These are phyloP conservation scores for Glaciozyma martinii DNA, from an alignment of 768 basidiomycete genomes.

Conservation along the genomic window DNA sequence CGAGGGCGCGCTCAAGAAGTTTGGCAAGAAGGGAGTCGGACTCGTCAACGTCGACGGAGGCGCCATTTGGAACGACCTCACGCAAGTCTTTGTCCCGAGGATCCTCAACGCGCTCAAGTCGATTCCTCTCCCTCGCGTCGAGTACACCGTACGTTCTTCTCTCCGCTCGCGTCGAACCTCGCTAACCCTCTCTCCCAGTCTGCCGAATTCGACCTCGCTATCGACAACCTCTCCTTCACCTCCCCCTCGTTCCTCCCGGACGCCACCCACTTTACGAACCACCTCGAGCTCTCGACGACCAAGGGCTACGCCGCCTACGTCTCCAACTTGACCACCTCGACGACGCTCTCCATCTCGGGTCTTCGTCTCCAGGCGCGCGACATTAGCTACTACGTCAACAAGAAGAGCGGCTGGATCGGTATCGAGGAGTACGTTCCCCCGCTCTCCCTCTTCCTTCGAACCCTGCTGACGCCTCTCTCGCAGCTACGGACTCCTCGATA, in stretches of 20 bases:
- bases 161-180: too few relatives aligned
- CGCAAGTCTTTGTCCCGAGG: conserved; percentile 41
- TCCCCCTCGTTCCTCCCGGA: conserved; percentile 43
- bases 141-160: conserved; percentile 36
- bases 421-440: conserved; percentile 42
- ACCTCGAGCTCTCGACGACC: conserved; percentile 40
- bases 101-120: conserved; percentile 41
- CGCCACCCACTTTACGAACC: conserved; percentile 40
- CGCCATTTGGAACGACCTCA: conserved; percentile 41
- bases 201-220: conserved; percentile 40
- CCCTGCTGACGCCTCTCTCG: not conserved
- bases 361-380: conserved; percentile 41
- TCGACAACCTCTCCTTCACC: conserved; percentile 41
- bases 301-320: conserved; percentile 43
- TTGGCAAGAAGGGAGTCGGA: conserved; percentile 39
- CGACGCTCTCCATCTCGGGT: conserved; percentile 40
- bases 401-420: conserved; percentile 40
- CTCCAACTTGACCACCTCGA: conserved; percentile 39
- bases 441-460: conserved; percentile 15
- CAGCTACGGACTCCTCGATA: not conserved
- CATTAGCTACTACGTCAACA: conserved; percentile 43
- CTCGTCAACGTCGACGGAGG: conserved; percentile 35
- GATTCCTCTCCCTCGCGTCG: conserved; percentile 42
- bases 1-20: conserved; percentile 36
- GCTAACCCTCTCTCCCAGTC: not conserved